phyloP scores from a whole-genome alignment of 768 basidiomycete species.

The Leccinum uliginosum region DNA sequence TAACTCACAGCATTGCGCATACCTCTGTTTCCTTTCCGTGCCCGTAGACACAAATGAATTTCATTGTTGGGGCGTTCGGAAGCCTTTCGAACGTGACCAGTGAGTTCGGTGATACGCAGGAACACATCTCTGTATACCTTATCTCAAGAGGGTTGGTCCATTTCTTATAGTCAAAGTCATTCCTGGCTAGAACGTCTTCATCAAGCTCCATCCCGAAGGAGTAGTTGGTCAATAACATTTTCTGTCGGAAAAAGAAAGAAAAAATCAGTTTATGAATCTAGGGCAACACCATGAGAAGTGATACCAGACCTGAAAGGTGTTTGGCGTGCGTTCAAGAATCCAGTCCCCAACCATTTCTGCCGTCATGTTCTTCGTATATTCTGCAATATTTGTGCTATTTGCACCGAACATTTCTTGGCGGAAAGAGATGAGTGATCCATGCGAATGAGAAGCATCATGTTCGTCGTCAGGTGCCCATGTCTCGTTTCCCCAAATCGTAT shows the following conservation, averaged over 20 bases:
- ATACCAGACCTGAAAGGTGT: slow-evolving; percentile 64
- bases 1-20: slow-evolving; percentile 1
- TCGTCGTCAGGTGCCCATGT: slow-evolving; percentile 79
- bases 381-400: slow-evolving; percentile 7
- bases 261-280: neutral
- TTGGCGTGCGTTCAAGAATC: slow-evolving; percentile 79
- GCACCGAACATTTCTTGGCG: slow-evolving; percentile 31
- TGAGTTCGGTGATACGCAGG: neutral
- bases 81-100: slow-evolving; percentile 41
- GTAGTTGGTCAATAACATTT: slow-evolving; percentile 83
- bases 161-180: slow-evolving; percentile 72
- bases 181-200: slow-evolving; percentile 54
- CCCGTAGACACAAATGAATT: slow-evolving; percentile 90
- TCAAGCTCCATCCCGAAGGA: slow-evolving; percentile 85
- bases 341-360: slow-evolving; percentile 69
- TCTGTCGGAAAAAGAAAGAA: slow-evolving; percentile 30
- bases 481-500: slow-evolving; percentile 76
- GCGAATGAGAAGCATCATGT: slow-evolving; percentile 48
- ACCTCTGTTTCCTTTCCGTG: slow-evolving; percentile 96
- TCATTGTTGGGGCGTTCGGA: slow-evolving; percentile 88
- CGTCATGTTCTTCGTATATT: slow-evolving; percentile 61
- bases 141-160: slow-evolving; percentile 92
- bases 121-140: slow-evolving; percentile 37
- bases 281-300: neutral
- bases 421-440: slow-evolving; percentile 84